Evolutionary conservation across 1,284 basidiomycete genomes (phyloP), one percentile per base, ranked within the genome.

Genomic region (Puccinia polysora): DNA sequence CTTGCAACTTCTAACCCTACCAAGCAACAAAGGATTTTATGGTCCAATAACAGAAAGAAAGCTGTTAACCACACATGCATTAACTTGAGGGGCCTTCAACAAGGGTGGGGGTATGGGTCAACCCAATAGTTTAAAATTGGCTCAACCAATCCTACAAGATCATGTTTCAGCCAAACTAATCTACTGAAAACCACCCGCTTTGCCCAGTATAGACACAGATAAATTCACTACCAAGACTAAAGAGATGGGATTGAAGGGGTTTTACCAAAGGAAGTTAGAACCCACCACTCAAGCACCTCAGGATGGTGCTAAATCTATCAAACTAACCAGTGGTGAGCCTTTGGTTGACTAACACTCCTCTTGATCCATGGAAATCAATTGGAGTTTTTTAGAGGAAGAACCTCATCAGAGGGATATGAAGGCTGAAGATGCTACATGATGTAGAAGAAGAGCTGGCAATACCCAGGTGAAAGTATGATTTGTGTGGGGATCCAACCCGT

Each of bases 161-260:
- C 98, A 97, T 78, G 92, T 98, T 75, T 94, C 90, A 76, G 96
- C 91, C 43, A 92, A 91, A 77, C 84, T 99, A 0, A 83, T 98
- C 8, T 97, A 86, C 80, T 90, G 90, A 75, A 89, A 95, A 75
- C 87, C 85, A 0, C 80, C 91, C 20, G 93, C 96, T 8, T 89
- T 91, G 0, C 86, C 82, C 5, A 81, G 77, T 6, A 47, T 86
- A 4, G 80, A 85, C 8, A 84, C 88, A 14, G 84, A 86, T 67
- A 83, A 83, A 1, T 98, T 95, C 83, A 98, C 98, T 81, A 79
- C 83, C 58, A 84, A 84, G 60, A 89, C 87, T 15, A 86, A 89
- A 65, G 83, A 86, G 60, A 81, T 86, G 34, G 85, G 87, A 0
- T 81, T 93, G 23, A 81, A 79, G 38, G 78, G 78, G 6, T 77